Conservation (phyloP, 805 yeast genomes). For the Zygoascus ofunaensis region DNA sequence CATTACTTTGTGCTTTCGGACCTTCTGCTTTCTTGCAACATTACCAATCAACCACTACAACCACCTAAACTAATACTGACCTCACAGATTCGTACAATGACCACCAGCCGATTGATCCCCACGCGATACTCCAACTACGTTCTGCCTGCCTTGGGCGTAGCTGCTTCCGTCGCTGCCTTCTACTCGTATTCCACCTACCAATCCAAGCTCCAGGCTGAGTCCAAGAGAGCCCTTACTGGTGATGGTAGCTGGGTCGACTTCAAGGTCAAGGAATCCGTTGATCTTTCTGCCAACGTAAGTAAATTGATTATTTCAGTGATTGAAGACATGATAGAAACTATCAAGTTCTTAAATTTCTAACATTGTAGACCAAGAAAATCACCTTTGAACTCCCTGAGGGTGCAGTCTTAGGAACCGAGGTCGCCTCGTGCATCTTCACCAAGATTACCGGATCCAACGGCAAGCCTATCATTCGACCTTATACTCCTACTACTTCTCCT, state of each 20-base stretch:
- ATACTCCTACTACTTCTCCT: constrained; percentile 73
- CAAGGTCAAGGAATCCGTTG: constrained; percentile 18
- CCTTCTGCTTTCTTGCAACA: no score
- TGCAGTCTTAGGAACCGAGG: constrained; percentile 62
- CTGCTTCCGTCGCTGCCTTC: constrained; percentile 37
- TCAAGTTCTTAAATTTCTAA: no score
- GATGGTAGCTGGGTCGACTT: constrained; percentile 25
- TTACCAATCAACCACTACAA: no score
- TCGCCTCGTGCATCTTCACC: constrained; percentile 74
- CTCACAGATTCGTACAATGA: background rate
- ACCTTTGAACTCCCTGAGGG: constrained; percentile 64
- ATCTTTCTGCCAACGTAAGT: constrained; percentile 23
- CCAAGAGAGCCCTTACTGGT: constrained; percentile 18
- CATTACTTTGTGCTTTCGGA: no score
- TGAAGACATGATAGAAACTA: no score
- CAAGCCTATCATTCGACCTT: constrained; percentile 68
- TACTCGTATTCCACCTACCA: constrained; percentile 27
- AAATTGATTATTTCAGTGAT: no score
- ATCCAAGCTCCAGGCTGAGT: constrained; percentile 19
- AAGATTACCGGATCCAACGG: constrained; percentile 76
- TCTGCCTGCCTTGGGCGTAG: constrained; percentile 36
- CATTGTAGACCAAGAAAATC: constrained; percentile 45
- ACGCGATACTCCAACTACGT: constrained; percentile 14
- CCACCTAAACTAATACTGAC: no score
- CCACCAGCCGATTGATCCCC: background rate